Conservation (phyloP, 2,329 filamentous ascomycete species). For the Corinectria fuckeliana region DNA sequence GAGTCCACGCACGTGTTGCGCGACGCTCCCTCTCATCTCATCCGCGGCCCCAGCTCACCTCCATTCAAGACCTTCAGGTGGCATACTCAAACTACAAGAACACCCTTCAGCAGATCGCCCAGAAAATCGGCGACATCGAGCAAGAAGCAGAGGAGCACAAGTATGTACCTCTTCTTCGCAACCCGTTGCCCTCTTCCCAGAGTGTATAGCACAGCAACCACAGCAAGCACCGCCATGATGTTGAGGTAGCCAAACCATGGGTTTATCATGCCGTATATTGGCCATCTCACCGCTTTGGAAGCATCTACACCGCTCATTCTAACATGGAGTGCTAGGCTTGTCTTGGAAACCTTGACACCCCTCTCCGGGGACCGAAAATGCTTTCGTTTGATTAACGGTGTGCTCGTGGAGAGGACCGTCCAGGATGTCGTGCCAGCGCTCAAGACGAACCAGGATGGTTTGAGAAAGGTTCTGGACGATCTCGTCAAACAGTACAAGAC, state of each 20-base stretch:
- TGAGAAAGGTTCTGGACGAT: constrained; percentile 94
- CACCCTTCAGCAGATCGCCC: constrained; percentile 86
- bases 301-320: constrained; percentile 31
- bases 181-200: constrained; percentile 5
- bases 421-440: constrained; percentile 90
- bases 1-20: constrained; percentile 21
- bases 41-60: constrained; percentile 16
- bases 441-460: constrained; percentile 89
- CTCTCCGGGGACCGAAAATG: constrained; percentile 88
- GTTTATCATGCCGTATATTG: constrained; percentile 17
- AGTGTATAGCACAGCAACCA: constrained; percentile 6
- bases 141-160: constrained; percentile 98
- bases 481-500: constrained; percentile 95
- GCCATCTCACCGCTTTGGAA: constrained; percentile 48
- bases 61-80: constrained; percentile 71
- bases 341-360: constrained; percentile 88
- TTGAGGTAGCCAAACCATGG: constrained; percentile 18
- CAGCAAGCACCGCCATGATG: constrained; percentile 22
- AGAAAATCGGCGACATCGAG: constrained; percentile 97
- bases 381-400: constrained; percentile 98
- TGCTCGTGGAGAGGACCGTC: constrained; percentile 92
- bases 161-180: constrained; percentile 59
- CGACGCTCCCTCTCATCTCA: constrained; percentile 6
- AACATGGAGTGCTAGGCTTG: constrained; percentile 67
- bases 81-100: constrained; percentile 82